phyloP scores from a whole-genome alignment of 768 basidiomycete genomes.

The Tricholoma bakamatsutake region DNA sequence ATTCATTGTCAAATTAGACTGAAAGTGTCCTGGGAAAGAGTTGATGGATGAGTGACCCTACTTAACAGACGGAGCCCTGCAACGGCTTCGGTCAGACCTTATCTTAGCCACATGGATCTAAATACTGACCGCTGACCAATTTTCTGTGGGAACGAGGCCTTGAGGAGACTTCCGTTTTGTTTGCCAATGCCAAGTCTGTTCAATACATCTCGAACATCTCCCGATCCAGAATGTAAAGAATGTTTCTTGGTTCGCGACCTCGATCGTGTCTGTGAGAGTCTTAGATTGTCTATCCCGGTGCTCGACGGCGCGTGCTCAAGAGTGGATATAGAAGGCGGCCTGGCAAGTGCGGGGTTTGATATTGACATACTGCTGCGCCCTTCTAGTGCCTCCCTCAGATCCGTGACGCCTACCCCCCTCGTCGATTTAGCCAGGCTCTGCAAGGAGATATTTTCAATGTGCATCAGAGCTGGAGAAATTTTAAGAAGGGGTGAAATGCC shows the following conservation, averaged over 20 bases:
- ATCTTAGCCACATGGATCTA: background rate
- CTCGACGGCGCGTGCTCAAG: conserved; percentile 61
- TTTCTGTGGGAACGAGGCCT: conserved; percentile 65
- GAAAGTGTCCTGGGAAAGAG: background rate
- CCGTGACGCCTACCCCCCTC: conserved; percentile 79
- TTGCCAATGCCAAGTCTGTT: conserved; percentile 82
- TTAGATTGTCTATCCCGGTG: conserved; percentile 29
- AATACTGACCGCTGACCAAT: conserved; percentile 25
- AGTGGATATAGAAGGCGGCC: conserved; percentile 73
- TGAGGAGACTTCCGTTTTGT: conserved; percentile 55
- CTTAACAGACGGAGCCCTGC: conserved; percentile 14
- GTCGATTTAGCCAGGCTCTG: conserved; percentile 78
- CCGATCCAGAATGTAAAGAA: conserved; percentile 43
- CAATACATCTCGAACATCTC: conserved; percentile 76
- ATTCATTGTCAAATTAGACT: conserved; percentile 1
- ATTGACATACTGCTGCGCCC: conserved; percentile 80
- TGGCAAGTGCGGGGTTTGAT: conserved; percentile 67
- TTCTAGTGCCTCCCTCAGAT: conserved; percentile 84
- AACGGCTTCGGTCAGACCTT: background rate
- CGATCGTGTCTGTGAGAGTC: conserved; percentile 49
- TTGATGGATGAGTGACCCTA: conserved; percentile 4
- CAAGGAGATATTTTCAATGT: conserved; percentile 84
- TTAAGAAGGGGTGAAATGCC: conserved; percentile 70
- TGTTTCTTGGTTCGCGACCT: conserved; percentile 46
- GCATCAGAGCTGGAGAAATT: conserved; percentile 83